These are phyloP conservation scores for Benincasa hispida DNA, from an alignment of 306 rosid species.

Conservation along the genomic window DNA sequence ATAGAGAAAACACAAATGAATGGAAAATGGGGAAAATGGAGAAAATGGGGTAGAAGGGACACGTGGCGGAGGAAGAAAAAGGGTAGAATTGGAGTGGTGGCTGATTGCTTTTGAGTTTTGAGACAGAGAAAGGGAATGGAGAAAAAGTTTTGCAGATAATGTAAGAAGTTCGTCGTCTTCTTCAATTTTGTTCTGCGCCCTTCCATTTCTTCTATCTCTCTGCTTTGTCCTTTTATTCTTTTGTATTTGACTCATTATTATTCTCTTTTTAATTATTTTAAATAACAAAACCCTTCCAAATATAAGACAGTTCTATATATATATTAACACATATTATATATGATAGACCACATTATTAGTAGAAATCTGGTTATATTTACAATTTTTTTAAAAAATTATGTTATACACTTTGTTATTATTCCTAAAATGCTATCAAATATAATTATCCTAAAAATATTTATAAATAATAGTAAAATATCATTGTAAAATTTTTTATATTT, in stretches of 20 bases:
- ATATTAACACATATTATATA: too few relatives aligned
- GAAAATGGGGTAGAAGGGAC: not conserved
- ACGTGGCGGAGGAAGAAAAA: not conserved
- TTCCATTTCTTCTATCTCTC: not conserved
- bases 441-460: too few relatives aligned
- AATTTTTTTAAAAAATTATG: too few relatives aligned
- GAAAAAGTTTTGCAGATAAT: not conserved
- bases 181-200: not conserved
- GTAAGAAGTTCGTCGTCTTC: slow-evolving; percentile 9
- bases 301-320: too few relatives aligned
- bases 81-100: slow-evolving; percentile 10
- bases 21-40: not conserved
- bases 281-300: too few relatives aligned
- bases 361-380: too few relatives aligned
- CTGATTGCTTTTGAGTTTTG: not conserved
- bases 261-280: too few relatives aligned
- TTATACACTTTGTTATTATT: too few relatives aligned
- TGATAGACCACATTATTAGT: too few relatives aligned
- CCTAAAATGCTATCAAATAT: too few relatives aligned
- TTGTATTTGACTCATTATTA: not conserved
- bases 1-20: not conserved
- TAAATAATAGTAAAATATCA: too few relatives aligned
- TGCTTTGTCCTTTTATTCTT: not conserved
- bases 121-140: not conserved
- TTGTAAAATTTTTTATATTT: too few relatives aligned